Percentiles rank a stretch among this genome's conserved stretches.
Conservation (phyloP, 257 asterid genomes). For the Solanum clarkiae region DNA sequence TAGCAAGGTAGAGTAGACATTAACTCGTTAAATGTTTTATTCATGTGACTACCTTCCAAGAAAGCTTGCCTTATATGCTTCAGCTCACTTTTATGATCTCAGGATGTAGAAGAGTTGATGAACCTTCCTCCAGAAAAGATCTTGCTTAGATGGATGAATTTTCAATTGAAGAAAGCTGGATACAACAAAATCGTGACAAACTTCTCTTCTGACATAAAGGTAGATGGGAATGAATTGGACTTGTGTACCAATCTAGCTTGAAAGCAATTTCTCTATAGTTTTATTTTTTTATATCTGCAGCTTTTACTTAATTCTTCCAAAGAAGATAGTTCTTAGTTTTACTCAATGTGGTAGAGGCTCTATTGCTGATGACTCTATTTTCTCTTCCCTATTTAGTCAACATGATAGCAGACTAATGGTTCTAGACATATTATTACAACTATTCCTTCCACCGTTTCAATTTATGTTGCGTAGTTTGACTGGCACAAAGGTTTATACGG, state of each 20-base stretch:
- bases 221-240: constrained; percentile 14
- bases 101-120: constrained; percentile 97
- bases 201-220: constrained; percentile 96
- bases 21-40: not conserved
- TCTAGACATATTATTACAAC: not conserved
- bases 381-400: not conserved
- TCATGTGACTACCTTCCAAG: not conserved
- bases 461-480: not conserved
- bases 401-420: not conserved
- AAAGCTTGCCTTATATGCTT: not conserved
- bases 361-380: not conserved
- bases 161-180: constrained; percentile 76
- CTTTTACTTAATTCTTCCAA: not conserved
- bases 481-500: not conserved
- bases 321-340: not conserved
- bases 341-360: not conserved
- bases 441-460: not conserved
- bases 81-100: constrained; percentile 9
- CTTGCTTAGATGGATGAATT: constrained; percentile 95
- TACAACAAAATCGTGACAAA: constrained; percentile 71
- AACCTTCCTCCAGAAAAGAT: constrained; percentile 91
- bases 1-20: constrained; percentile 48
- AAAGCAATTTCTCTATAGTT: not conserved
- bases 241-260: not conserved
- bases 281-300: not conserved